These are phyloP conservation scores for Paraphysoderma sedebokerense DNA, from an alignment of 371 early-diverging fungal species.

Conservation along the genomic window DNA sequence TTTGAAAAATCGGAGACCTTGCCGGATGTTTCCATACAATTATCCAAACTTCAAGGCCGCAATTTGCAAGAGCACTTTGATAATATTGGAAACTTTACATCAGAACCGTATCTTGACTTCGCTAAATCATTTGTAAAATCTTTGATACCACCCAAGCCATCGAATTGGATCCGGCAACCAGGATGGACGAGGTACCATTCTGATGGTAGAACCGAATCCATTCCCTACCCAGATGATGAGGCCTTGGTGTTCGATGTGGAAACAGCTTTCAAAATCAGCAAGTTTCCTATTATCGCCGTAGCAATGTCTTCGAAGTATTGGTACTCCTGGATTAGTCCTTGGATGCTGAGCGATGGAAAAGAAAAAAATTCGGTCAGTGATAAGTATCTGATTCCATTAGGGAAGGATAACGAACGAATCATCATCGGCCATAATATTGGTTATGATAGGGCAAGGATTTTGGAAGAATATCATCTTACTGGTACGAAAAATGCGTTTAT, in stretches of 20 bases:
- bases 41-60: slow-evolving; percentile 34
- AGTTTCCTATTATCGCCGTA: slow-evolving; percentile 64
- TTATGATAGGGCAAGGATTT: slow-evolving; percentile 76
- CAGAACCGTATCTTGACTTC: slow-evolving; percentile 28
- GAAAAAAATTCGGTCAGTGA: not conserved
- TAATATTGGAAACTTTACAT: slow-evolving; percentile 43
- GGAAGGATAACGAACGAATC: slow-evolving; percentile 18
- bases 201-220: slow-evolving; percentile 17
- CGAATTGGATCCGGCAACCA: slow-evolving; percentile 30
- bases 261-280: slow-evolving; percentile 29
- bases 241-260: slow-evolving; percentile 82
- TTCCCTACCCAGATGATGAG: slow-evolving; percentile 39
- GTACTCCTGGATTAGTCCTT: slow-evolving; percentile 89
- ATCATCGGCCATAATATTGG: slow-evolving; percentile 86
- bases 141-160: slow-evolving; percentile 31
- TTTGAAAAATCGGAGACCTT: slow-evolving; percentile 38
- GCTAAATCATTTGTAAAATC: slow-evolving; percentile 25
- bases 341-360: slow-evolving; percentile 2
- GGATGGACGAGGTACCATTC: slow-evolving; percentile 76
- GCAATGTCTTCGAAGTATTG: slow-evolving; percentile 57
- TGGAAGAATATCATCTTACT: slow-evolving; percentile 60
- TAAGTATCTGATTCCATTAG: slow-evolving; percentile 48
- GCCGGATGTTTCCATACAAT: slow-evolving; percentile 14
- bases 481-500: slow-evolving; percentile 36
- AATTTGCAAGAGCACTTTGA: slow-evolving; percentile 69